A percentile compares a stretch with the other conserved stretches of the same genome.
These are phyloP conservation scores for Podospora sp. DNA, from an alignment of 495 filamentous ascomycete species.

Conservation along the genomic window DNA sequence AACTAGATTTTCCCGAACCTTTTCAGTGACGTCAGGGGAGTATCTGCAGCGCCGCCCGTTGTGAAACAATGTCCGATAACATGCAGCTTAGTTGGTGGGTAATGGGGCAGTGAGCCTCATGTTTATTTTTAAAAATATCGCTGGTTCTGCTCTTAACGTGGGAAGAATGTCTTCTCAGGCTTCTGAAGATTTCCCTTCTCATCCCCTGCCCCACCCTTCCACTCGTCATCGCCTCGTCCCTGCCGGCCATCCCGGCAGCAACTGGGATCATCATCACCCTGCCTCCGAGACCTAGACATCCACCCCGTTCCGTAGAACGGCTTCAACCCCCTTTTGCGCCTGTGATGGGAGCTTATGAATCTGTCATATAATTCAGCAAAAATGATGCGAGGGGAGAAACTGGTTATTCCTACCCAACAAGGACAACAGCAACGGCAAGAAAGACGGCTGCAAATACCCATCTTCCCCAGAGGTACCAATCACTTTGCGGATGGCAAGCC, in stretches of 20 bases:
- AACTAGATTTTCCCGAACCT: background rate
- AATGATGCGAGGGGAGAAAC: background rate
- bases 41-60: background rate
- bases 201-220: background rate
- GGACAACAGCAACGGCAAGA: background rate
- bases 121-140: too few relatives aligned
- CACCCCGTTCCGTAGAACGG: background rate
- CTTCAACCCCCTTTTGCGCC: background rate
- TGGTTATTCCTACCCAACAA: background rate
- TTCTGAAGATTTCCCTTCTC: background rate
- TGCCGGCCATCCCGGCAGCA: background rate
- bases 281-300: background rate
- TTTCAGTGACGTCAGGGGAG: background rate
- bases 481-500: background rate
- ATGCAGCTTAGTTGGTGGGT: too few relatives aligned
- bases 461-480: background rate
- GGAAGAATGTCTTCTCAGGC: background rate
- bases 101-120: too few relatives aligned
- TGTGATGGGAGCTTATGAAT: background rate
- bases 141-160: background rate
- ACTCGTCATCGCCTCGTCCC: background rate
- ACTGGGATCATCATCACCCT: background rate
- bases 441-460: constrained; percentile 1
- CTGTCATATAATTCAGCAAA: background rate
- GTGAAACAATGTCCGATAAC: background rate